phyloP scores from a whole-genome alignment of 148 eudicot species.

The Rhododendron vialii region DNA sequence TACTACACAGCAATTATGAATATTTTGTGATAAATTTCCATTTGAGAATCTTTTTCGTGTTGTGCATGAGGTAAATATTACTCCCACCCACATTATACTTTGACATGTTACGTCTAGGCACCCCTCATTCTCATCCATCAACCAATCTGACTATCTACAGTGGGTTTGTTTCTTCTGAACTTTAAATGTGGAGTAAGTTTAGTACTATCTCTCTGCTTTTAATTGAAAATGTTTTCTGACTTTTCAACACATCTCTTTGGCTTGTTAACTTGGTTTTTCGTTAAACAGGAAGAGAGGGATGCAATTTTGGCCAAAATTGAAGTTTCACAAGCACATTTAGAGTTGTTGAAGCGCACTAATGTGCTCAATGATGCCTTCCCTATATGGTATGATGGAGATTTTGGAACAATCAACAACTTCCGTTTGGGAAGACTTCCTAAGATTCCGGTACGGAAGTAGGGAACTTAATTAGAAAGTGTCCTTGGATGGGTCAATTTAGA shows the following conservation, averaged over 20 bases:
- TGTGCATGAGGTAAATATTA: not conserved
- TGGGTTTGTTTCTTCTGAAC: not conserved
- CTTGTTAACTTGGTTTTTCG: constrained; percentile 6
- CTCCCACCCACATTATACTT: not conserved
- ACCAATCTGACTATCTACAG: not conserved
- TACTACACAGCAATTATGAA: not conserved
- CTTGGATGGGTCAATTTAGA: not conserved
- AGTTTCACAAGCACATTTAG: constrained; percentile 97
- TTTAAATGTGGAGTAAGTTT: not conserved
- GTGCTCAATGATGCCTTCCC: constrained; percentile 96
- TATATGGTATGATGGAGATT: constrained; percentile 88
- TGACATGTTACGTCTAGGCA: not conserved
- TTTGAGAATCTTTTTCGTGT: not conserved
- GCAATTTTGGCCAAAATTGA: constrained; percentile 91
- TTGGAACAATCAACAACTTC: constrained; percentile 95
- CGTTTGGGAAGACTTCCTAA: constrained; percentile 97
- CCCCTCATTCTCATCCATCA: not conserved
- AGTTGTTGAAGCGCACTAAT: constrained; percentile 79
- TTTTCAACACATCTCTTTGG: not conserved
- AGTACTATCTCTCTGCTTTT: not conserved
- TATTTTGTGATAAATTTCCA: not conserved
- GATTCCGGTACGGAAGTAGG: constrained; percentile 51
- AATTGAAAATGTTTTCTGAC: not conserved
- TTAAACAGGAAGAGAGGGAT: constrained; percentile 83
- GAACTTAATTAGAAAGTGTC: not conserved